A percentile compares a stretch with the other conserved stretches of the same genome.
Evolutionary conservation across 176 grass and related monocot species (phyloP).

Genomic region (Aegilops sharonensis): DNA sequence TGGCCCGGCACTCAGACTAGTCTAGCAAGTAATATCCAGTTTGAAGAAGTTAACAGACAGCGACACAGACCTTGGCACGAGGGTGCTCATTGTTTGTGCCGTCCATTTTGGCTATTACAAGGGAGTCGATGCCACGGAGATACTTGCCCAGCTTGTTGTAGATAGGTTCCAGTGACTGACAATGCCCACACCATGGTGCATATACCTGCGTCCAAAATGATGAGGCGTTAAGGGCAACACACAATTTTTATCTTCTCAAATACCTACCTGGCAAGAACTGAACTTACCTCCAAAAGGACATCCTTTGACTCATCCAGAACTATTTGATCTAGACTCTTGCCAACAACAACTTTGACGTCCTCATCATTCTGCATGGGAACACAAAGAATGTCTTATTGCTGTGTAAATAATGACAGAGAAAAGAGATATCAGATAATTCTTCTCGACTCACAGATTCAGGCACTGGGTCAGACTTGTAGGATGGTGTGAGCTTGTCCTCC

Average conservation of each 20-base stretch:
- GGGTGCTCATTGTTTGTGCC: slow-evolving; percentile 90
- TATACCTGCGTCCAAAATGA: slow-evolving; percentile 57
- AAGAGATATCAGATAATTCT: slow-evolving; percentile 23
- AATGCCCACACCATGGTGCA: slow-evolving; percentile 98
- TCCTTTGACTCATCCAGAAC: slow-evolving; percentile 97
- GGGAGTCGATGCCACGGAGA: slow-evolving; percentile 68
- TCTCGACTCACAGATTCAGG: slow-evolving; percentile 66
- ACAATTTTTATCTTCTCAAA: slow-evolving; percentile 12
- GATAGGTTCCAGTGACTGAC: slow-evolving; percentile 78
- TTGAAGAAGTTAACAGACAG: slow-evolving; percentile 6
- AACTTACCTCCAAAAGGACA: slow-evolving; percentile 83
- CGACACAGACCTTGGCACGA: slow-evolving; percentile 59
- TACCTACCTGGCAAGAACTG: not conserved
- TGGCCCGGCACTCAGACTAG: not conserved
- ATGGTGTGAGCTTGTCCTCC: slow-evolving; percentile 77
- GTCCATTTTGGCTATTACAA: slow-evolving; percentile 98
- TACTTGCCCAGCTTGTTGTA: slow-evolving; percentile 86
- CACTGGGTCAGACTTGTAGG: slow-evolving; percentile 85
- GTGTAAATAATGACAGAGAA: not conserved
- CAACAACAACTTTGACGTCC: slow-evolving; percentile 92
- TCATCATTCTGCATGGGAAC: slow-evolving; percentile 66
- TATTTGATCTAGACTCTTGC: slow-evolving; percentile 82
- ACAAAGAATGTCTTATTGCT: slow-evolving; percentile 9
- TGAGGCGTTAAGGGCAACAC: not conserved
- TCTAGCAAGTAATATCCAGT: not conserved